Evolutionary conservation across 202 grass and related monocot genomes (phyloP).

Genomic region (Setaria italica): DNA sequence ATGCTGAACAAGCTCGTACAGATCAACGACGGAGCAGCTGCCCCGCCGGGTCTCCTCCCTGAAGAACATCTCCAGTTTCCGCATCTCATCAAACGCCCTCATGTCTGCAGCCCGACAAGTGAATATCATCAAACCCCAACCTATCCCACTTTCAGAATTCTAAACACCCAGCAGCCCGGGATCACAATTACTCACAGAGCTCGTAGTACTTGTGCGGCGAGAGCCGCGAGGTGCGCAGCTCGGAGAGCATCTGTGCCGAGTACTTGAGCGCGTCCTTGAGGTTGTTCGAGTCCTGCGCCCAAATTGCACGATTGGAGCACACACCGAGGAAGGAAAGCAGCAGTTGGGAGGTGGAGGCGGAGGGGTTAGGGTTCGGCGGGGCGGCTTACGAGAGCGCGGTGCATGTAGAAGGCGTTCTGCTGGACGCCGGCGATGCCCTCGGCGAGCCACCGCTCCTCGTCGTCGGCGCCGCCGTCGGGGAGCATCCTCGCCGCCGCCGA

Average conservation of each 20-base stretch:
- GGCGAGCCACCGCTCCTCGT: conserved; percentile 97
- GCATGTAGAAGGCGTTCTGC: conserved; percentile 99
- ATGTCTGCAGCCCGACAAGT: conserved; percentile 63
- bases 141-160: conserved; percentile 32
- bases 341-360: conserved; percentile 7
- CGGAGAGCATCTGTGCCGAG: conserved; percentile 99
- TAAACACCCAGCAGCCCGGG: not conserved
- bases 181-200: conserved; percentile 69
- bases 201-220: conserved; percentile 99
- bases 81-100: conserved; percentile 96
- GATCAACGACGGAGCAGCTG: conserved; percentile 82
- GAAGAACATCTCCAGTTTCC: conserved; percentile 99
- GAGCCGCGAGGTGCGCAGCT: conserved; percentile 92
- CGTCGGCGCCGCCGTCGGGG: conserved; percentile 68
- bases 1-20: conserved; percentile 98
- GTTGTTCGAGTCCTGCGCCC: conserved; percentile 88
- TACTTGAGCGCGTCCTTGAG: conserved; percentile 98
- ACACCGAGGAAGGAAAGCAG: conserved; percentile 12
- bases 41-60: conserved; percentile 88
- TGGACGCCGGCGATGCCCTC: conserved; percentile 99
- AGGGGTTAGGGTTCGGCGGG: conserved; percentile 16
- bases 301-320: conserved; percentile 41
- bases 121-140: conserved; percentile 42
- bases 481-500: conserved; percentile 65
- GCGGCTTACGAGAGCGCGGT: conserved; percentile 83